These are phyloP conservation scores for Russula sp. DNA, from an alignment of 768 basidiomycete species.

Conservation along the genomic window DNA sequence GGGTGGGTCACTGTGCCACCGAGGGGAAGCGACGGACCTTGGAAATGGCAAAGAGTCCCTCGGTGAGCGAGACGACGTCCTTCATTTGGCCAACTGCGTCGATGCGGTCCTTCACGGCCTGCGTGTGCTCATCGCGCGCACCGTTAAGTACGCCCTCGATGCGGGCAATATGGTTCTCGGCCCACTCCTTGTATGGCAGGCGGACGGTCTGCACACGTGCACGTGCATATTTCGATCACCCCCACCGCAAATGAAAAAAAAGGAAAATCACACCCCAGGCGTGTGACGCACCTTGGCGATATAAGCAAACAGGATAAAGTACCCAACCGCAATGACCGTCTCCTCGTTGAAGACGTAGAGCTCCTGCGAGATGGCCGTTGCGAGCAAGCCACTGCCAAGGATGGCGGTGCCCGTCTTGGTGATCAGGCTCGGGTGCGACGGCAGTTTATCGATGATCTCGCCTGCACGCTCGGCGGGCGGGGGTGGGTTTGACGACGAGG, in stretches of 20 bases:
- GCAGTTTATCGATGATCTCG: conserved; percentile 83
- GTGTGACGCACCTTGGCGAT: conserved; percentile 62
- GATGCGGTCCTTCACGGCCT: conserved; percentile 91
- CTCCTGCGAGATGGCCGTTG: conserved; percentile 93
- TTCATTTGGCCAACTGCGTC: conserved; percentile 88
- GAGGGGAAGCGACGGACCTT: conserved; percentile 48
- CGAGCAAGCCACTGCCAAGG: conserved; percentile 82
- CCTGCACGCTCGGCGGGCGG: conserved; percentile 83
- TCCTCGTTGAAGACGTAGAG: conserved; percentile 98
- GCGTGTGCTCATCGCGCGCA: conserved; percentile 85
- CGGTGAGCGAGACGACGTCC: conserved; percentile 88
- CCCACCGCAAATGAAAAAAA: not conserved
- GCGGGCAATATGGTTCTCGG: conserved; percentile 77
- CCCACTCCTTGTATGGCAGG: conserved; percentile 91
- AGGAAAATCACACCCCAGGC: not conserved
- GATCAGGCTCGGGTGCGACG: conserved; percentile 79
- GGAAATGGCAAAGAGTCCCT: conserved; percentile 86
- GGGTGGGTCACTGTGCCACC: not conserved
- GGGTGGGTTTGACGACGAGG: conserved; percentile 49
- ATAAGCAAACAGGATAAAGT: conserved; percentile 74
- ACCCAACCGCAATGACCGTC: conserved; percentile 80
- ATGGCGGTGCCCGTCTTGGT: conserved; percentile 94
- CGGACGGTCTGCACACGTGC: conserved; percentile 50
- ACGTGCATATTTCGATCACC: not conserved
- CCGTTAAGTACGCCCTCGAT: conserved; percentile 76